Percentiles rank a stretch among this genome's conserved stretches.
phyloP scores from a whole-genome alignment of 2,329 filamentous ascomycete species.

The Fusarium sacchari region DNA sequence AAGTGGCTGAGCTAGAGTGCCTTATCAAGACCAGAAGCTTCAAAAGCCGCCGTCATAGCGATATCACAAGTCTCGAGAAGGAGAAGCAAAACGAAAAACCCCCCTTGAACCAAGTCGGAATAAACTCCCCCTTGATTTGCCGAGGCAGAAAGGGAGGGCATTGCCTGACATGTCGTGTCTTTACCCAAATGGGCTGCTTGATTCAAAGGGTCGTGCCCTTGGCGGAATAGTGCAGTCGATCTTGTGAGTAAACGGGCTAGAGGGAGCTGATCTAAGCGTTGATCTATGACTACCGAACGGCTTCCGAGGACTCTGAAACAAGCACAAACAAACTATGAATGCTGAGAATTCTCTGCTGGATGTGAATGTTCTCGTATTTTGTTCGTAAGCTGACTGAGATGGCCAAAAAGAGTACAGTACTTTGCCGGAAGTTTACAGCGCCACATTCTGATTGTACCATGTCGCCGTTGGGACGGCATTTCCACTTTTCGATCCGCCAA shows the following conservation, averaged over 20 bases:
- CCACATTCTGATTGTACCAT: constrained; percentile 15
- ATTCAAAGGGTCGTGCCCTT: constrained; percentile 25
- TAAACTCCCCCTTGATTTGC: constrained; percentile 6
- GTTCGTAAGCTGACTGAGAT: background rate
- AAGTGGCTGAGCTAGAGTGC: background rate
- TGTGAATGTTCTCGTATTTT: background rate
- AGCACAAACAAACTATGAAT: background rate
- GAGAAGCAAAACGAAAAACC: background rate
- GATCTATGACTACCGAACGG: constrained; percentile 18
- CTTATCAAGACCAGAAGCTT: background rate
- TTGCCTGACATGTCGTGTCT: constrained; percentile 16
- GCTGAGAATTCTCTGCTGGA: background rate
- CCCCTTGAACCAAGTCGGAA: background rate
- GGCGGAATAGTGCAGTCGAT: constrained; percentile 36
- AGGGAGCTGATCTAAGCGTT: constrained; percentile 26
- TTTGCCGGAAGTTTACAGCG: constrained; percentile 19
- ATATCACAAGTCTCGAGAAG: background rate
- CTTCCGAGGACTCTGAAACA: constrained; percentile 9
- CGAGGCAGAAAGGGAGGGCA: constrained; percentile 16
- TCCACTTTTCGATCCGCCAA: constrained; percentile 33
- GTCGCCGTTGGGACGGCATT: constrained; percentile 8
- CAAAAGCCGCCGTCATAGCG: background rate
- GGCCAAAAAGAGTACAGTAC: background rate
- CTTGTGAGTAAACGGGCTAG: constrained; percentile 8
- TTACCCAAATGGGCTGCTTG: constrained; percentile 23